A percentile compares a stretch with the other conserved stretches of the same genome.
These are phyloP conservation scores for Diplodia intermedia DNA, from an alignment of 2,329 filamentous ascomycete genomes.

Conservation along the genomic window DNA sequence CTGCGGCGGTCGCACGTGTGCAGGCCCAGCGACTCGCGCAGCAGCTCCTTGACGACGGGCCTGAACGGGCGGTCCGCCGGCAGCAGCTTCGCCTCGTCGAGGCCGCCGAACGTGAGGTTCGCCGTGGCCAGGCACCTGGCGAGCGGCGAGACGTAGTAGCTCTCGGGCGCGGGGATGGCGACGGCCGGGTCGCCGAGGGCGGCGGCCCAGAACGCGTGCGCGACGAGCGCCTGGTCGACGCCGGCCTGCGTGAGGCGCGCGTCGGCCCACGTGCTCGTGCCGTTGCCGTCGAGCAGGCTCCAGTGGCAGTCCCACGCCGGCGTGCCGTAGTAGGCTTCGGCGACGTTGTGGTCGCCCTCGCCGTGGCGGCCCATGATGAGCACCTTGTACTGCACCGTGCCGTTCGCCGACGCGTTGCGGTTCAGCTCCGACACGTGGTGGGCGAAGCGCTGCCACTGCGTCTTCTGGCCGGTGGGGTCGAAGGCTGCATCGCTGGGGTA, in stretches of 20 bases:
- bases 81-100: conserved; percentile 58
- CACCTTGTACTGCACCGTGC: conserved; percentile 65
- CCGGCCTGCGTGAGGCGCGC: conserved; percentile 67
- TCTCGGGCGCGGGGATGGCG: conserved; percentile 66
- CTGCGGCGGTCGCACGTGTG: conserved; percentile 73
- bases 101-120: conserved; percentile 64
- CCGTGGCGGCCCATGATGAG: conserved; percentile 74
- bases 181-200: conserved; percentile 58
- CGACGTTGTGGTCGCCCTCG: conserved; percentile 70
- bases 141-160: conserved; percentile 70
- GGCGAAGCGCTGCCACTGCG: conserved; percentile 70
- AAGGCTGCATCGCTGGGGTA: conserved; percentile 61
- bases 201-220: conserved; percentile 65
- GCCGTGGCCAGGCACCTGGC: conserved; percentile 69
- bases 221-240: conserved; percentile 62
- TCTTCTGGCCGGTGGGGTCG: conserved; percentile 54
- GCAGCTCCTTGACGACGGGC: conserved; percentile 68
- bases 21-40: conserved; percentile 70
- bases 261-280: conserved; percentile 68
- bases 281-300: conserved; percentile 69
- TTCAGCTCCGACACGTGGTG: conserved; percentile 65
- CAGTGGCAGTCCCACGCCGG: conserved; percentile 76
- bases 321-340: conserved; percentile 71
- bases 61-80: conserved; percentile 60
- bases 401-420: conserved; percentile 48